phyloP scores from a whole-genome alignment of 164 flowering plant genomes.

The Paratinospora sagittata region DNA sequence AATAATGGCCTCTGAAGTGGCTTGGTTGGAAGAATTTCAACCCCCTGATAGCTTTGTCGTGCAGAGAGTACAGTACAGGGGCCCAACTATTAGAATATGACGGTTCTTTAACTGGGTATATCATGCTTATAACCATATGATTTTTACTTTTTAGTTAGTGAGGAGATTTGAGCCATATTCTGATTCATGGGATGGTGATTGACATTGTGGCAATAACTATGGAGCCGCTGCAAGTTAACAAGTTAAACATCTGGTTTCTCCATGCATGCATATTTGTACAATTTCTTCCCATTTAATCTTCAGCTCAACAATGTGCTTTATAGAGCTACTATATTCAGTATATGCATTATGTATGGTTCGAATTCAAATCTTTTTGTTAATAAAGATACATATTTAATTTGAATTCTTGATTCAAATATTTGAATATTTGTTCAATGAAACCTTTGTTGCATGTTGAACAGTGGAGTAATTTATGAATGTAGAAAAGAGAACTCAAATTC shows the following conservation, averaged over 20 bases:
- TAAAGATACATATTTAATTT: neutral
- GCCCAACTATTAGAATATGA: slow-evolving; percentile 50
- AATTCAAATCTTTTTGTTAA: neutral
- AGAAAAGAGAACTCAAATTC: too few species aligned
- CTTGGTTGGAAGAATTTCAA: slow-evolving; percentile 71
- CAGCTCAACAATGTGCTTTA: neutral
- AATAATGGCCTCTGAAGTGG: slow-evolving; percentile 37
- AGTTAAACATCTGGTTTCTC: too few species aligned
- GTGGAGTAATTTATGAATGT: too few species aligned
- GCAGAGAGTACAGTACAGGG: slow-evolving; percentile 54
- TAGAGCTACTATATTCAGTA: too few species aligned
- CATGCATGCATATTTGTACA: neutral
- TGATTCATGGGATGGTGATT: too few species aligned
- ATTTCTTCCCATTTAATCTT: neutral
- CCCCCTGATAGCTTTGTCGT: slow-evolving; percentile 71
- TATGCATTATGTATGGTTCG: neutral
- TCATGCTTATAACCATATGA: neutral
- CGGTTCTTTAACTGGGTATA: slow-evolving; percentile 12
- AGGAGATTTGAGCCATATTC: too few species aligned
- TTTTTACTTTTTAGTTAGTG: too few species aligned
- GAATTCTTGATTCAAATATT: neutral
- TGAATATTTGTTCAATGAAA: neutral
- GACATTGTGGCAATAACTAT: too few species aligned
- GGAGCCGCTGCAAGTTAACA: too few species aligned
- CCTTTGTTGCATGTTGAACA: neutral